Percentiles rank a stretch among this genome's conserved stretches.
Evolutionary conservation across 805 yeast genomes (phyloP).

Genomic region (Starmerella roubikii): DNA sequence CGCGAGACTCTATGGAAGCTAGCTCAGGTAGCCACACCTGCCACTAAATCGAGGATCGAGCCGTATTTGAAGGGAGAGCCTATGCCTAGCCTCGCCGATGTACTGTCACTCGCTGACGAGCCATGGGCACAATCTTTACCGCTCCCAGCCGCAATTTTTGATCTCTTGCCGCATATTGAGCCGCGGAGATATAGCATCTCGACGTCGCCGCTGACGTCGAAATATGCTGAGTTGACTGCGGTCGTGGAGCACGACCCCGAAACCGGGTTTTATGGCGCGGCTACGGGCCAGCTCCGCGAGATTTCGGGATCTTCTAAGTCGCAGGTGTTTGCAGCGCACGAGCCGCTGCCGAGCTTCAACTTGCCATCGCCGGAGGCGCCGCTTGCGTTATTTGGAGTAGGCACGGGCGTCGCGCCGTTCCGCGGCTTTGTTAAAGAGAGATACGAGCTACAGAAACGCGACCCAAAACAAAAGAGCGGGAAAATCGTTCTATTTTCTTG

Average conservation of each 20-base stretch:
- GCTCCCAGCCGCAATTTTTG: slow-evolving; percentile 43
- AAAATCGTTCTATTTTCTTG: slow-evolving; percentile 15
- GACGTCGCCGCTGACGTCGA: slow-evolving; percentile 56
- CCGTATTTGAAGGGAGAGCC: slow-evolving; percentile 42
- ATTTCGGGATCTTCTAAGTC: background rate
- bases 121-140: slow-evolving; percentile 56
- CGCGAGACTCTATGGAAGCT: slow-evolving; percentile 54
- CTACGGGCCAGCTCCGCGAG: slow-evolving; percentile 12
- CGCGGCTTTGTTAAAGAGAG: slow-evolving; percentile 75
- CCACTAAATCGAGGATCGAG: slow-evolving; percentile 30
- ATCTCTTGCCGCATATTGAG: slow-evolving; percentile 51
- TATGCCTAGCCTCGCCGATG: slow-evolving; percentile 54
- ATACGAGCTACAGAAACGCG: slow-evolving; percentile 26
- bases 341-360: slow-evolving; percentile 63
- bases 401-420: slow-evolving; percentile 85
- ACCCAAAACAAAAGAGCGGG: slow-evolving; percentile 8
- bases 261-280: slow-evolving; percentile 16
- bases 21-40: slow-evolving; percentile 48
- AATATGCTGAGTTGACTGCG: slow-evolving; percentile 57
- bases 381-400: slow-evolving; percentile 70
- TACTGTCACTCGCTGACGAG: slow-evolving; percentile 40
- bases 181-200: slow-evolving; percentile 82
- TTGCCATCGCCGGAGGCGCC: slow-evolving; percentile 62
- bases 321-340: slow-evolving; percentile 20
- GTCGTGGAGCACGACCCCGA: slow-evolving; percentile 42